Base-by-base conservation (phyloP, 2,329 filamentous ascomycete genomes). In the Bertia moriformis region DNA sequence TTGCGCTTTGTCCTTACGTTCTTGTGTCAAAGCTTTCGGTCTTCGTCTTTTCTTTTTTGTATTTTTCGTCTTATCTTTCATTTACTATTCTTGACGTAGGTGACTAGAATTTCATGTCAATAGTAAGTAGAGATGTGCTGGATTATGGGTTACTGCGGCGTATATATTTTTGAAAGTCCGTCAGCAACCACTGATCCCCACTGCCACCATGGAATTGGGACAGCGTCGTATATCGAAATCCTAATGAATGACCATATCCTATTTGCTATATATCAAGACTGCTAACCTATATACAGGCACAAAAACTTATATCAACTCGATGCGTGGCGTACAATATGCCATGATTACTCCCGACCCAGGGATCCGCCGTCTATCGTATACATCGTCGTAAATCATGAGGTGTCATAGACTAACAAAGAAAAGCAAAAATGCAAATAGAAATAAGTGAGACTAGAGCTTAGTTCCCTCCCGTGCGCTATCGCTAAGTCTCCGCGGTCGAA, bases 381-480 rank as follows among this genome's bases (percentile, higher is more conserved):
- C 7, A 10, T 27, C 22, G n/a, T 27, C 22, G 22, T 27, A 7
- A 27, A 10, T 27, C 22, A 27, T 27, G n/a, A n/a, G n/a, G n/a
- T n/a, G n/a, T n/a, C n/a, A n/a, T n/a, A n/a, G n/a, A n/a, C n/a
- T n/a, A n/a, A n/a, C n/a, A n/a, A n/a, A n/a, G n/a, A n/a, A n/a
- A n/a, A n/a, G n/a, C n/a, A n/a, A n/a, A n/a, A n/a, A n/a, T n/a
- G n/a, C 38, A 41, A 18, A 15, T 14, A 20, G 12, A 36, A 30
- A 37, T 14, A 19, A 38, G 13, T 13, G n/a, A 10, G 39, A 14
- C 43, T 43, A 52, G 15, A 52, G 35, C 42, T 61, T 61, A n/a
- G 58, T 62, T 18, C 59, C 58, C 43, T 62, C 59, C 14, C 58
- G 54, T 19, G 54, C 56, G 41, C 50, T 51, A 45, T 62, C 59